phyloP scores from a whole-genome alignment of 331 rosid genomes.

The Spiraea crenata region DNA sequence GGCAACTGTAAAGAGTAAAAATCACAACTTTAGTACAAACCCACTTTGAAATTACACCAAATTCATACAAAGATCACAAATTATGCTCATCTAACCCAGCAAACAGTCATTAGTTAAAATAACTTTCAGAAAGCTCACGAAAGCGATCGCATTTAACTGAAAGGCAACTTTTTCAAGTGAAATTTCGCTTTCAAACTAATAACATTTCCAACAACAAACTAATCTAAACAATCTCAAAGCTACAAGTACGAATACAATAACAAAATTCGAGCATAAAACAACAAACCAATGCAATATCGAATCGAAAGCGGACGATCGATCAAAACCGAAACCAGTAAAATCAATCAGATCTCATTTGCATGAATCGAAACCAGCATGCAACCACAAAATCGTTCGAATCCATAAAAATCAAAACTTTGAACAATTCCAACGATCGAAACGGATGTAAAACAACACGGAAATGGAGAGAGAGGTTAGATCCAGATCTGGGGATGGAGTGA shows the following conservation, averaged over 20 bases:
- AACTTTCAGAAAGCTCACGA: background rate
- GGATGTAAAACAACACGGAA: background rate
- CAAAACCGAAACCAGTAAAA: background rate
- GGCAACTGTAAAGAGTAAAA: conserved; percentile 46
- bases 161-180: background rate
- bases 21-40: conserved; percentile 6
- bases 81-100: background rate
- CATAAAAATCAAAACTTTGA: background rate
- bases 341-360: conserved; percentile 34
- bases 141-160: background rate
- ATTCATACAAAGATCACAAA: background rate
- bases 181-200: conserved; percentile 9
- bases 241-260: background rate
- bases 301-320: background rate
- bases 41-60: conserved; percentile 1
- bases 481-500: conserved; percentile 47
- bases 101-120: background rate
- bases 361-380: conserved; percentile 38
- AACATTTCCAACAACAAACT: background rate
- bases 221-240: conserved; percentile 14
- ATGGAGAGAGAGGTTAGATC: conserved; percentile 32
- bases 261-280: conserved; percentile 11
- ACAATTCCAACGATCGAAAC: background rate
- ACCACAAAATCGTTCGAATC: background rate
- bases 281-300: background rate